phyloP scores from a whole-genome alignment of 2,329 filamentous ascomycete genomes.

The Onygenales sp. region DNA sequence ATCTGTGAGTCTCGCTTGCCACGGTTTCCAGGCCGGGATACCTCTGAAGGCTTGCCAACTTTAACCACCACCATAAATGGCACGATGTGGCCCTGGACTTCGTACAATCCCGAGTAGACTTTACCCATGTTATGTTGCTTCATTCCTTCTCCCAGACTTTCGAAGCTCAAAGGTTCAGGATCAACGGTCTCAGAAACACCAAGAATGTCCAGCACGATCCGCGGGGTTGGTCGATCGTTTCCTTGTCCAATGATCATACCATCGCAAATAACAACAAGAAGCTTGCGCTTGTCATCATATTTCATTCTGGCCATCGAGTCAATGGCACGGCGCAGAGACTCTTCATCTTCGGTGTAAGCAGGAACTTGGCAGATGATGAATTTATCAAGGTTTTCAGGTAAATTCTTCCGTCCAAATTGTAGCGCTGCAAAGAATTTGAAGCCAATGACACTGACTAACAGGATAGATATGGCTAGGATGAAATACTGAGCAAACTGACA shows the following conservation, averaged over 20 bases:
- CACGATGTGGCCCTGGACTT: conserved; percentile 95
- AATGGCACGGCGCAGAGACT: conserved; percentile 90
- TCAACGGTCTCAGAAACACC: conserved; percentile 90
- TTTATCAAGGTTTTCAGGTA: conserved; percentile 94
- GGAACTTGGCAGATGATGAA: conserved; percentile 97
- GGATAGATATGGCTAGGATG: conserved; percentile 69
- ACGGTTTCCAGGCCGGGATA: conserved; percentile 75
- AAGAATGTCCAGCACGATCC: conserved; percentile 93
- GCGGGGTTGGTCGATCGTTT: conserved; percentile 89
- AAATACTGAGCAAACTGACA: conserved; percentile 89
- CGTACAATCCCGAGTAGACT: conserved; percentile 93
- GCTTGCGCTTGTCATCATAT: conserved; percentile 97
- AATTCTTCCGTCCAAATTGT: conserved; percentile 83
- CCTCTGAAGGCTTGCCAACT: conserved; percentile 76
- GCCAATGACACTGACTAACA: conserved; percentile 71
- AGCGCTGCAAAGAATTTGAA: conserved; percentile 97
- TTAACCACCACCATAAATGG: conserved; percentile 96
- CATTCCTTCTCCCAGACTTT: conserved; percentile 86
- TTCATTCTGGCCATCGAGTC: conserved; percentile 92
- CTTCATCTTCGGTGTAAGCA: conserved; percentile 96
- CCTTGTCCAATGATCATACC: conserved; percentile 99
- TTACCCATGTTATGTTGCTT: conserved; percentile 99
- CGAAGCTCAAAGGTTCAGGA: conserved; percentile 91
- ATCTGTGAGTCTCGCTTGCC: conserved; percentile 99
- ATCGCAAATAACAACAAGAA: conserved; percentile 85